Evolutionary conservation across 768 basidiomycete genomes (phyloP).

Genomic region (Neoboletus subvelutipes): DNA sequence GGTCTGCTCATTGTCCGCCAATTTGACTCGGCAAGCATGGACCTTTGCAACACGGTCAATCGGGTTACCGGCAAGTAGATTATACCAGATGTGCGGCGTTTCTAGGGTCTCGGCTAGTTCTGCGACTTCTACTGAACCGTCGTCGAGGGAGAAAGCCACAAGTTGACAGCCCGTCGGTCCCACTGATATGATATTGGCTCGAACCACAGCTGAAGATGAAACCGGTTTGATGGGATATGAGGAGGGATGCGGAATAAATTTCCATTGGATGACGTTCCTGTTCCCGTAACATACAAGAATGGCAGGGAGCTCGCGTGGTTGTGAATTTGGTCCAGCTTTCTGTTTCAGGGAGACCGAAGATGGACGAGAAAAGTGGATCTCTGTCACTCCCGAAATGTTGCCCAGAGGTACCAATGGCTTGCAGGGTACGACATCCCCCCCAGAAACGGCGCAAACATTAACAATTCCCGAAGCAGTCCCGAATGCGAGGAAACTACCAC

Average conservation of each 20-base stretch:
- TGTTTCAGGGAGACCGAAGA: conserved; percentile 13
- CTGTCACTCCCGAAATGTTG: conserved; percentile 50
- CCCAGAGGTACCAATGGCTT: conserved; percentile 44
- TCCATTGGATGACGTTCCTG: conserved; percentile 58
- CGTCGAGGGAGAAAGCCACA: conserved; percentile 59
- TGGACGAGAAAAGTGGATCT: conserved; percentile 46
- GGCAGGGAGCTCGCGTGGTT: conserved; percentile 14
- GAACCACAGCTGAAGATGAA: conserved; percentile 44
- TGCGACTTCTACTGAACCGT: conserved; percentile 64
- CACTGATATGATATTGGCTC: conserved; percentile 49
- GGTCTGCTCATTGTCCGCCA: conserved; percentile 49
- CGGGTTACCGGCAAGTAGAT: conserved; percentile 58
- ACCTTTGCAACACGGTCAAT: conserved; percentile 52
- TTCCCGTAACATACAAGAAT: conserved; percentile 59
- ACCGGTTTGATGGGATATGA: conserved; percentile 44
- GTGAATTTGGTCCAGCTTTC: conserved; percentile 16
- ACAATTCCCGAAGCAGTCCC: conserved; percentile 70
- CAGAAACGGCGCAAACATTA: conserved; percentile 57
- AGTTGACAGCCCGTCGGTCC: conserved; percentile 46
- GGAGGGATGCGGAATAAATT: conserved; percentile 16
- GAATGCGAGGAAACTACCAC: conserved; percentile 63
- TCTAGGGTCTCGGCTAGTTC: conserved; percentile 49
- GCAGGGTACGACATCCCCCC: conserved; percentile 35
- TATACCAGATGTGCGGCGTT: conserved; percentile 44
- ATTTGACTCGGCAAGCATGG: conserved; percentile 51